Percentiles rank a stretch among this genome's conserved stretches.
phyloP scores from a whole-genome alignment of 2,329 filamentous ascomycete genomes.

The Xylariales sp. region DNA sequence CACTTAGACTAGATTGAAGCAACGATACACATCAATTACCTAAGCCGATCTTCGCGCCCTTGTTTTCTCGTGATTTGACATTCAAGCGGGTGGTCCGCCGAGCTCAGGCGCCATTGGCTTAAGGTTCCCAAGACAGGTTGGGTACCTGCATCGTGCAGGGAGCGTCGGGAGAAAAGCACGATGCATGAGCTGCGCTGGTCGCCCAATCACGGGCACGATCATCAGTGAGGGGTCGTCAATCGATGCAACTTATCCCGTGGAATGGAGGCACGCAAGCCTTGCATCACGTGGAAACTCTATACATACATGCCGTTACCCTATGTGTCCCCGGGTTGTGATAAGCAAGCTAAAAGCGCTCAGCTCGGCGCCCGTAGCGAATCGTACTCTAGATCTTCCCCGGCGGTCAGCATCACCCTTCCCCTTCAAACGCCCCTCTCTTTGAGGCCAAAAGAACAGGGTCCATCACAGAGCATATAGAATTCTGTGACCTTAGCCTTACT shows the following conservation, averaged over 20 bases:
- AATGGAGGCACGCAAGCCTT: slow-evolving; percentile 19
- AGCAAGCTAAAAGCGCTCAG: slow-evolving; percentile 3
- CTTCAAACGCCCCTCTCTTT: background rate
- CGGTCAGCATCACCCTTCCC: too few relatives aligned
- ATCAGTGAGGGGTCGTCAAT: slow-evolving; percentile 19
- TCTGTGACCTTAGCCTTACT: background rate
- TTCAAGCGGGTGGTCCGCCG: background rate
- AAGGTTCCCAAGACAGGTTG: slow-evolving; percentile 3
- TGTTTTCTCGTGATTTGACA: slow-evolving; percentile 16
- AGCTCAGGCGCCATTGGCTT: slow-evolving; percentile 25
- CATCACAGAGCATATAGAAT: background rate
- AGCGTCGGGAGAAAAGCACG: background rate
- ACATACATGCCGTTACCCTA: slow-evolving; percentile 8
- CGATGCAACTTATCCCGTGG: slow-evolving; percentile 16
- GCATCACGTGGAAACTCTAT: slow-evolving; percentile 21
- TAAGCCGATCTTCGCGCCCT: background rate
- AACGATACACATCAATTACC: background rate
- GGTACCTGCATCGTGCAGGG: slow-evolving; percentile 33
- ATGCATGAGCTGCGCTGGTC: background rate
- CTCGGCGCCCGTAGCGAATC: background rate
- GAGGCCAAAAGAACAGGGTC: background rate
- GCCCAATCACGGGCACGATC: slow-evolving; percentile 23
- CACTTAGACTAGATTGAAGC: slow-evolving; percentile 13
- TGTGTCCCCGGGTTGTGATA: background rate
- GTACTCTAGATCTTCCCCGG: background rate